Conservation (phyloP, 192 early-diverging fungal genomes). For the Podila clonocystis region DNA sequence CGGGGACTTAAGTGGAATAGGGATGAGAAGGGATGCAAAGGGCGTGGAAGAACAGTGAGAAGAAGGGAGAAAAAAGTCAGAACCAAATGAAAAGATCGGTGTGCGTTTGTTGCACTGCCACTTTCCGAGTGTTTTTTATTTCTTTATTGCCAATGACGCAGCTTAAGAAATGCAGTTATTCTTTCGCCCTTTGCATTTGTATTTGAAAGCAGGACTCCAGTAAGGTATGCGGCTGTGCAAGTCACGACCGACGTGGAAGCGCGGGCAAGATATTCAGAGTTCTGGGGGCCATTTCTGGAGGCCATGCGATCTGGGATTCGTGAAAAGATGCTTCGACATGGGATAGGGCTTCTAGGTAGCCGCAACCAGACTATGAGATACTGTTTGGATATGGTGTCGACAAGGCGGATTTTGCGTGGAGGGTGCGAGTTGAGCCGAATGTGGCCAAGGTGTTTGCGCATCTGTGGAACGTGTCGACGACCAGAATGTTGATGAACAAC, state of each 20-base stretch:
- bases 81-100: no score
- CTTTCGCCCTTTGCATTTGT: no score
- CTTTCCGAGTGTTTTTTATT: background rate
- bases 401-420: constrained; percentile 25
- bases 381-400: constrained; percentile 24
- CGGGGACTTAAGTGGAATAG: no score
- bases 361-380: constrained; percentile 13
- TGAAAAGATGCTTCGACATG: constrained; percentile 10
- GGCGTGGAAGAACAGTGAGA: no score
- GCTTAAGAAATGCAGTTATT: no score
- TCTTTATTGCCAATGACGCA: no score
- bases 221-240: constrained; percentile 16
- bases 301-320: constrained; percentile 8
- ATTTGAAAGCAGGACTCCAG: no score
- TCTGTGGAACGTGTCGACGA: constrained; percentile 10
- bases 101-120: background rate
- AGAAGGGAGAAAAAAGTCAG: no score
- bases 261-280: constrained; percentile 22
- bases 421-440: constrained; percentile 5
- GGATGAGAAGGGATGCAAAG: no score
- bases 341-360: constrained; percentile 15
- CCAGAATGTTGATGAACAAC: constrained; percentile 13
- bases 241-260: constrained; percentile 11
- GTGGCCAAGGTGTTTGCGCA: constrained; percentile 18
- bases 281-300: constrained; percentile 30